phyloP scores from a whole-genome alignment of 768 basidiomycete species.

The Termitomyces sp. region DNA sequence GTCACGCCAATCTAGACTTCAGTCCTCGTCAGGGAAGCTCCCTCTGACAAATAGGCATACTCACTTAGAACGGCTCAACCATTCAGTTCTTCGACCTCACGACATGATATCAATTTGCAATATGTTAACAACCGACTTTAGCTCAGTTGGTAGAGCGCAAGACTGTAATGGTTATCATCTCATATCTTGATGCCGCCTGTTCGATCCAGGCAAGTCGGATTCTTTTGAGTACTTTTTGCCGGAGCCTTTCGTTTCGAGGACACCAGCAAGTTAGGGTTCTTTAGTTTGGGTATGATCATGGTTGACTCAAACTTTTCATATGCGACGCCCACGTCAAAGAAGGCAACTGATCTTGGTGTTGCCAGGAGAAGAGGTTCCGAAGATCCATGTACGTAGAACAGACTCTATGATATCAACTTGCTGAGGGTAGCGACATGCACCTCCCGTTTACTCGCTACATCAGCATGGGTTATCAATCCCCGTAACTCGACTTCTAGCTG shows the following conservation, averaged over 20 bases:
- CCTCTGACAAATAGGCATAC: too few species aligned
- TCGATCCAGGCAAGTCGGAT: conserved; percentile 9
- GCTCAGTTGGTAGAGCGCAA: conserved; percentile 46
- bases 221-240: background rate
- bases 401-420: conserved; percentile 31
- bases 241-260: background rate
- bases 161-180: conserved; percentile 10
- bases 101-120: too few species aligned
- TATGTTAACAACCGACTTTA: conserved; percentile 25
- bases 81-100: too few species aligned
- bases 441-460: conserved; percentile 51
- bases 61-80: too few species aligned
- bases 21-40: too few species aligned
- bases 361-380: background rate
- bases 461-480: conserved; percentile 43
- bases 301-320: background rate
- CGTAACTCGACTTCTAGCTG: conserved; percentile 60
- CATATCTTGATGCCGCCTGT: conserved; percentile 11
- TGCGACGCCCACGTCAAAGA: too few species aligned
- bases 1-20: too few species aligned
- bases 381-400: background rate
- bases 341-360: background rate
- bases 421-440: conserved; percentile 43
- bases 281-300: too few species aligned
- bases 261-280: too few species aligned